Evolutionary conservation across 2,329 filamentous ascomycete species (phyloP).

Genomic region (Boeremia exigua): DNA sequence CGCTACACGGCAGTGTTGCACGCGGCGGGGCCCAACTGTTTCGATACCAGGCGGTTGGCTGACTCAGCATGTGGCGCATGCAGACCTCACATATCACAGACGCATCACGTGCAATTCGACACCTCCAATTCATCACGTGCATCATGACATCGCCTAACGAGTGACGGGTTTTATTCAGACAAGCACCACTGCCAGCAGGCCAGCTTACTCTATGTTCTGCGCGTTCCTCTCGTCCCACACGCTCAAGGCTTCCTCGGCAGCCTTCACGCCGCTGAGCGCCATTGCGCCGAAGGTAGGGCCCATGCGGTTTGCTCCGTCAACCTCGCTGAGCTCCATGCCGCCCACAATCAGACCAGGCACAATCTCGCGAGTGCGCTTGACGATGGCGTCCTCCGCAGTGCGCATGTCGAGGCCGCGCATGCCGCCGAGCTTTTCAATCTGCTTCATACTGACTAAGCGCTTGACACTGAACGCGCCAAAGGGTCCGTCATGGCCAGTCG

Average conservation of each 20-base stretch:
- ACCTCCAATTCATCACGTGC: no score
- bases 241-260: constrained; percentile 82
- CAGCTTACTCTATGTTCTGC: constrained; percentile 66
- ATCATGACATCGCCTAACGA: not conserved
- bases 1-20: no score
- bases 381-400: constrained; percentile 87
- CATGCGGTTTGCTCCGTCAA: constrained; percentile 92
- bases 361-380: constrained; percentile 88
- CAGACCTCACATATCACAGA: no score
- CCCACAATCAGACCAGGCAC: constrained; percentile 89
- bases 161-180: constrained; percentile 11
- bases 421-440: constrained; percentile 81
- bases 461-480: constrained; percentile 93
- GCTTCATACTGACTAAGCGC: constrained; percentile 86
- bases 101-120: no score
- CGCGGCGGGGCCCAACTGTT: no score
- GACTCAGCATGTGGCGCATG: no score
- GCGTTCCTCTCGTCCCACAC: constrained; percentile 79
- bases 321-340: constrained; percentile 90
- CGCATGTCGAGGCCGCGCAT: constrained; percentile 97
- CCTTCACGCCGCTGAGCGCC: constrained; percentile 86
- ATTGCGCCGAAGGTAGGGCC: constrained; percentile 89
- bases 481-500: constrained; percentile 88
- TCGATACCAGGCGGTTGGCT: no score
- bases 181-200: no score